phyloP scores from a whole-genome alignment of 1,284 basidiomycete genomes.

The Pterulicium gracile region DNA sequence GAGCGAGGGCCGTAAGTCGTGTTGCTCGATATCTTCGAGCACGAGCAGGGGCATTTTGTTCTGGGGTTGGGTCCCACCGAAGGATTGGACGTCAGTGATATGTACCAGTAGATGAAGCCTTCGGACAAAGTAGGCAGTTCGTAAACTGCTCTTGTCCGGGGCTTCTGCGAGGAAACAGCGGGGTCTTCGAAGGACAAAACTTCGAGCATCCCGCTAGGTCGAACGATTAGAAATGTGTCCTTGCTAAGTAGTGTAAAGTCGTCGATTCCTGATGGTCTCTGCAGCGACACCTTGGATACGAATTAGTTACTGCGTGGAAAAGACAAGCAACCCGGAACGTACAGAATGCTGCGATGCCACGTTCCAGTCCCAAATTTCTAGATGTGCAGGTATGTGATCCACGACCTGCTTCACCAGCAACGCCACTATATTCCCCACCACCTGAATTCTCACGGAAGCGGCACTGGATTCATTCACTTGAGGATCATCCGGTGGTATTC shows the following conservation, averaged over 20 bases:
- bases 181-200: conserved; percentile 34
- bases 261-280: conserved; percentile 28
- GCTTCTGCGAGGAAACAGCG: conserved; percentile 15
- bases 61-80: conserved; percentile 26
- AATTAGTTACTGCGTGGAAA: conserved; percentile 1
- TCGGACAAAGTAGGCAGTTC: conserved; percentile 28
- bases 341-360: conserved; percentile 25
- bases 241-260: conserved; percentile 39
- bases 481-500: conserved; percentile 15
- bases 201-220: conserved; percentile 31
- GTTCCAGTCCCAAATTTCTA: conserved; percentile 38
- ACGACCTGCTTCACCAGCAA: conserved; percentile 35
- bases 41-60: conserved; percentile 6
- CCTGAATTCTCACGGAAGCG: conserved; percentile 34
- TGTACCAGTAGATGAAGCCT: conserved; percentile 36
- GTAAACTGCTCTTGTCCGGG: conserved; percentile 25
- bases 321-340: conserved; percentile 11
- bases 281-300: conserved; percentile 23
- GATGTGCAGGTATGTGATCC: conserved; percentile 24
- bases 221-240: conserved; percentile 31
- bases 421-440: conserved; percentile 31
- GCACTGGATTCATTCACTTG: conserved; percentile 23
- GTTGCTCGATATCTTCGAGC: conserved; percentile 14
- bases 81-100: conserved; percentile 36
- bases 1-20: neutral